phyloP scores from a whole-genome alignment of 176 grass and related monocot species.

The Thinopyrum elongatum region DNA sequence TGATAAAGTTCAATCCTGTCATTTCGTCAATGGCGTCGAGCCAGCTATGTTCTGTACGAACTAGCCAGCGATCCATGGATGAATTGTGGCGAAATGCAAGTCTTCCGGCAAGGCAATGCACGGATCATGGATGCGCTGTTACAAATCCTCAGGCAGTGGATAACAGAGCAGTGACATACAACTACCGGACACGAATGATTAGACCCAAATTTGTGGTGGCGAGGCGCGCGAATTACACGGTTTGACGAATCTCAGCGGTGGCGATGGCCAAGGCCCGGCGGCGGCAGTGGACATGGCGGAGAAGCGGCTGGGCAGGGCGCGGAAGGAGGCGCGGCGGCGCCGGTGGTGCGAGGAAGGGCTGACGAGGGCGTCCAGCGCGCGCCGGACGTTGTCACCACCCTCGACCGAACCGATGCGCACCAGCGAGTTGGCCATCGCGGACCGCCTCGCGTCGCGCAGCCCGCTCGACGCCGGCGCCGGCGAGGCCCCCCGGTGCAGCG shows the following conservation, averaged over 20 bases:
- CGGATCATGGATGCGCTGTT: not conserved
- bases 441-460: constrained; percentile 26
- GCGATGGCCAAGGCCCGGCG: not conserved
- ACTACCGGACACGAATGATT: not conserved
- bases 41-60: too few species aligned
- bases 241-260: not conserved
- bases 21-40: too few species aligned
- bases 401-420: constrained; percentile 61
- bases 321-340: constrained; percentile 35
- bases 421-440: constrained; percentile 62
- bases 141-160: not conserved
- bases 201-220: not conserved
- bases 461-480: not conserved
- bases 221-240: not conserved
- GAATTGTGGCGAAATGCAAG: too few species aligned
- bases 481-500: constrained; percentile 31
- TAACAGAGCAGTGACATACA: not conserved
- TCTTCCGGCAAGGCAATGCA: too few species aligned
- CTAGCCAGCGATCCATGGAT: too few species aligned
- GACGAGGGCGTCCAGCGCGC: constrained; percentile 49
- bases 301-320: constrained; percentile 49
- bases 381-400: constrained; percentile 51
- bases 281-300: constrained; percentile 21
- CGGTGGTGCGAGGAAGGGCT: constrained; percentile 52
- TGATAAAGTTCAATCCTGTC: too few species aligned